A percentile compares a stretch with the other conserved stretches of the same genome.
phyloP scores from a whole-genome alignment of 306 rosid genomes.

The Acmispon strigosus region DNA sequence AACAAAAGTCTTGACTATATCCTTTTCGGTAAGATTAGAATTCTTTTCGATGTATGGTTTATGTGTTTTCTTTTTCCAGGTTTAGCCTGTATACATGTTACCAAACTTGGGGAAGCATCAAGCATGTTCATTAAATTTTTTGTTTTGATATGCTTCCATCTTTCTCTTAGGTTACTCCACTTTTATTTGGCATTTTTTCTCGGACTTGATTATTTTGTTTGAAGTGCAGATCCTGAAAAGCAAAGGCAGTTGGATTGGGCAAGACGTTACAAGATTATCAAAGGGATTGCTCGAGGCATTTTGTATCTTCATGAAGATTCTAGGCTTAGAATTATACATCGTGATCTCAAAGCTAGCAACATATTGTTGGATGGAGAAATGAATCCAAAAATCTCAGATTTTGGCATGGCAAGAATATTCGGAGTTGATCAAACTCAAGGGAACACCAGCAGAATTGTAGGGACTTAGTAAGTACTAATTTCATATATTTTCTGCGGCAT shows the following conservation, averaged over 20 bases:
- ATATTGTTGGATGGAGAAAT: conserved; percentile 34
- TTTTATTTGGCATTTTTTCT: too few species aligned
- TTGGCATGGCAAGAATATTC: conserved; percentile 47
- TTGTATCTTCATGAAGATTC: conserved; percentile 59
- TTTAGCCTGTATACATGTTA: neutral
- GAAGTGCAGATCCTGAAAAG: conserved; percentile 19
- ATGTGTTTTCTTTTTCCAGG: neutral
- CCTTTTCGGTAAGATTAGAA: conserved; percentile 30
- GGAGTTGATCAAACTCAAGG: conserved; percentile 31
- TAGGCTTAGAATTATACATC: conserved; percentile 40
- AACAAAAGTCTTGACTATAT: conserved; percentile 41
- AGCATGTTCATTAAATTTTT: too few species aligned
- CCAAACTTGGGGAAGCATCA: neutral
- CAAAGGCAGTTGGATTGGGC: conserved; percentile 37
- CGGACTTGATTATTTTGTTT: neutral
- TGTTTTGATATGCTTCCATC: too few species aligned
- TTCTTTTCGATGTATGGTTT: neutral
- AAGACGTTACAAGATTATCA: conserved; percentile 25
- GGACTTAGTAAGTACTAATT: conserved; percentile 43
- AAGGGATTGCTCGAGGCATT: conserved; percentile 43
- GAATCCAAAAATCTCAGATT: conserved; percentile 53
- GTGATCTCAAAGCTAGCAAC: conserved; percentile 55
- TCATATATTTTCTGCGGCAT: neutral
- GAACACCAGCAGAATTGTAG: conserved; percentile 27
- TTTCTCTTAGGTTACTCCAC: too few species aligned